phyloP scores from a whole-genome alignment of 2,329 filamentous ascomycete species.

The Zymoseptoria pseudotritici region DNA sequence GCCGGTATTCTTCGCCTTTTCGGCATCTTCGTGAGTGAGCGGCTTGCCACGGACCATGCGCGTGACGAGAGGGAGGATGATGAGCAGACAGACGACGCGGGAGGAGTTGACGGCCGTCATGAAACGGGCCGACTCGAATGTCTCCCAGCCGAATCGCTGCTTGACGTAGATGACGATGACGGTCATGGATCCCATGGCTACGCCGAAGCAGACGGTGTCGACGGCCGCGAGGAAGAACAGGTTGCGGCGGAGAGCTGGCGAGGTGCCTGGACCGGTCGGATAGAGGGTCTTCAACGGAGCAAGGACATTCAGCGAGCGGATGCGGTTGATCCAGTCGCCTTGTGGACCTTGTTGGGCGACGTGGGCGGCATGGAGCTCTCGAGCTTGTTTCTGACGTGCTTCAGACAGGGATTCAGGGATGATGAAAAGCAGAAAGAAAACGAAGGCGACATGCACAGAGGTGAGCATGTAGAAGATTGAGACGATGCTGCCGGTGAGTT shows the following conservation, averaged over 20 bases:
- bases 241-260: conserved; percentile 62
- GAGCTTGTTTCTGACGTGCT: conserved; percentile 61
- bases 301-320: conserved; percentile 56
- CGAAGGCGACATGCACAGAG: conserved; percentile 64
- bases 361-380: conserved; percentile 55
- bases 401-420: conserved; percentile 80
- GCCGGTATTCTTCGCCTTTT: conserved; percentile 51
- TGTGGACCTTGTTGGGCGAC: conserved; percentile 29
- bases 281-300: conserved; percentile 70
- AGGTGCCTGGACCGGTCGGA: conserved; percentile 59
- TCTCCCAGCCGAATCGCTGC: conserved; percentile 74
- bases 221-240: conserved; percentile 71
- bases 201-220: conserved; percentile 74
- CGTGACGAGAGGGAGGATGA: conserved; percentile 68
- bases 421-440: conserved; percentile 60
- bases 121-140: conserved; percentile 70
- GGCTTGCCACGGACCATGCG: conserved; percentile 60
- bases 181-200: conserved; percentile 72
- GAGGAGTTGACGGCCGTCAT: conserved; percentile 71
- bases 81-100: conserved; percentile 67
- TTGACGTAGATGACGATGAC: conserved; percentile 79
- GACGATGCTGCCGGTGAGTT: conserved; percentile 65
- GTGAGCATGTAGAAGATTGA: conserved; percentile 80
- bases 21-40: conserved; percentile 22
- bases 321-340: conserved; percentile 38